Conservation (phyloP, 495 filamentous ascomycete genomes). For the Xylaria longipes region DNA sequence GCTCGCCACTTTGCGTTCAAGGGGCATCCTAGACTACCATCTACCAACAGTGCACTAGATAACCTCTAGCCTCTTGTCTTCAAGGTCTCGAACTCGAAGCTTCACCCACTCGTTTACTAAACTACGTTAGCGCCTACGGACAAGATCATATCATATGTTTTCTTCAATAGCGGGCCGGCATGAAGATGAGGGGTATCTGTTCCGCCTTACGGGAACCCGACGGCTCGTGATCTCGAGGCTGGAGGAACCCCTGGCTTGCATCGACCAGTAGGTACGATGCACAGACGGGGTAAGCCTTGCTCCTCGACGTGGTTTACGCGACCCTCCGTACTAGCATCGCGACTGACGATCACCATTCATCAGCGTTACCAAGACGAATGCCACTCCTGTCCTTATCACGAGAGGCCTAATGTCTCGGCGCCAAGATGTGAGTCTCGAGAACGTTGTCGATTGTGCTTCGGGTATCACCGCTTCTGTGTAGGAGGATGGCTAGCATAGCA, state of each 20-base stretch:
- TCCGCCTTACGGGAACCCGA: not conserved
- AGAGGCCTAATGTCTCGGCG: conserved; percentile 20
- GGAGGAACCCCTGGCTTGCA: conserved; percentile 3
- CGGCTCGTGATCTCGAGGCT: conserved; percentile 17
- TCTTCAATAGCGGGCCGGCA: not conserved
- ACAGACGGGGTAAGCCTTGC: conserved; percentile 13
- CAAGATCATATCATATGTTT: not conserved
- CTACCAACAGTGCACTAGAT: not conserved
- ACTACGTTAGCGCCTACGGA: not conserved
- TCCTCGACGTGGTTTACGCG: conserved; percentile 4
- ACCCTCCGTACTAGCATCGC: conserved; percentile 11
- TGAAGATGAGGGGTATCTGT: not conserved
- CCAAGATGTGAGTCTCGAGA: conserved; percentile 18
- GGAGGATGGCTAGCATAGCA: no score
- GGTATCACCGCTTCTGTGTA: no score
- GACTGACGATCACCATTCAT: conserved; percentile 17
- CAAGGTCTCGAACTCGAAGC: not conserved
- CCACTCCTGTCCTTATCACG: conserved; percentile 3
- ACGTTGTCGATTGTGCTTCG: no score
- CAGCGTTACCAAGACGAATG: conserved; percentile 20
- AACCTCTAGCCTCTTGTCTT: not conserved
- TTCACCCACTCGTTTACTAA: not conserved
- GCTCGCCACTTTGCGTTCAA: not conserved
- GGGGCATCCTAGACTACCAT: not conserved
- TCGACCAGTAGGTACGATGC: conserved; percentile 1